Evolutionary conservation across 768 basidiomycete genomes (phyloP), one percentile per base, ranked within the genome.

Genomic region (Cystofilobasidium ferigula): DNA sequence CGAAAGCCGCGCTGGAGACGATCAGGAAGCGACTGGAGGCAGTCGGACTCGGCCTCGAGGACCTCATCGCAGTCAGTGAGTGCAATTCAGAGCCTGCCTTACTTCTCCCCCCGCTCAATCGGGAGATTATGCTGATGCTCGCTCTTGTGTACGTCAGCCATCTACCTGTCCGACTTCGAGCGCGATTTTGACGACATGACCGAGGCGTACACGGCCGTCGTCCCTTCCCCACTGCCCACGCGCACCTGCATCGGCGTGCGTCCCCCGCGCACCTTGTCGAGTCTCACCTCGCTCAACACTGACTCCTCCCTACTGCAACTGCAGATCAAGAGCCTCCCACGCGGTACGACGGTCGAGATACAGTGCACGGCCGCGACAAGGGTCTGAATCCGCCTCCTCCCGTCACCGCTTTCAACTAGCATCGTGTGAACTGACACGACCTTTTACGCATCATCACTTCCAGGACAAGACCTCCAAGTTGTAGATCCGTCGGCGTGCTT

Each of bases 341-440:
- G 48, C 30, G 62, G 48, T 12, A 68, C 67, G 2, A 56, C 57
- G 20, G 67, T 68, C 22, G 67, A 68, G 57, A 68, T 68, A 54
- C 57, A 54, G 5, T 38, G 34, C 18, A 45, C 47, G n/a, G 63
- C 63, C 47, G 57, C 63, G 16, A 45, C 24, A 14, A 57, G 22
- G 42, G 61, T 62, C 48, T 62, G 61, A 62, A 48, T 62, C 48
- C 61, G 61, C 61, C 26, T 34, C 47, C 35, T 40, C 35, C 35
- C 22, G 30, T 20, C 48, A 10, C 10, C 40, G 40, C 40, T 42
- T 42, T 20, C 40, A 42, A 10, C 40, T 10, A 42, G 20, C 10
- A 42, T 20, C 10, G 40, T 42, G 10, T 42, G 40, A 20, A 20
- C 40, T 42, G 40, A 42, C 40, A n/a, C 40, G 40, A 42, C 40